Base-by-base conservation (phyloP, 306 rosid species). In the Adenanthera pavonina region DNA sequence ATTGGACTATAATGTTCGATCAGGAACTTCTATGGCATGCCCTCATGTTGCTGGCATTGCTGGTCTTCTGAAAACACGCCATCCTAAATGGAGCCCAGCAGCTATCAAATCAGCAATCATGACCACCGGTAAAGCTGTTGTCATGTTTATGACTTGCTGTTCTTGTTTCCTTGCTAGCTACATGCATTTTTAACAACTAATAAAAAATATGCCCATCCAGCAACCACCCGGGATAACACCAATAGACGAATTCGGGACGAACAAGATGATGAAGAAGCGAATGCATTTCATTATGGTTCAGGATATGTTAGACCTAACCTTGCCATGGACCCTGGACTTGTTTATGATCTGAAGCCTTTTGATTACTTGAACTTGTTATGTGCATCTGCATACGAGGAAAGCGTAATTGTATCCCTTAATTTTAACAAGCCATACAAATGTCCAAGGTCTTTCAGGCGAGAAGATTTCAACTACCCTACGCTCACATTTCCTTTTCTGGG, bases 281-380 rank as follows among this genome's bases (percentile, higher is more conserved):
- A 51, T 17, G 51, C 72, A 40, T 67, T 38, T 8, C 34, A 43
- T n/a, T 67, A 40, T 9, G 72, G 72, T 3, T 7, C 72, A 1
- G 72, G 72, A 41, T 20, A 7, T 9, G 72, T 67, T 11, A 43
- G 4, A 7, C 72, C 72, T 13, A 67, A 67, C 49, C 34, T 40
- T 16, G 72, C 72, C 40, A 41, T 67, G 3, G 72, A 67, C 49
- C 72, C 72, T 16, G 72, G 72, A 8, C 51, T 67, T 41, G 72
- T 67, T n/a, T 67, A 67, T 67, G 72, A 67, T n/a, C 6, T 67
- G 6, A 67, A n/a, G 7, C 0, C 3, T 8, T 40, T 34, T 17
- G 72, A 67, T 67, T 40, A 40, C 51, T 46, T 67, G 33, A 40
- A 67, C 51, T 8, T 40, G 51, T n/a, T 67, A 40, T 67, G 72